Evolutionary conservation across 352 stramenopile genomes (phyloP).

Genomic region (Globisporangium viniferum): DNA sequence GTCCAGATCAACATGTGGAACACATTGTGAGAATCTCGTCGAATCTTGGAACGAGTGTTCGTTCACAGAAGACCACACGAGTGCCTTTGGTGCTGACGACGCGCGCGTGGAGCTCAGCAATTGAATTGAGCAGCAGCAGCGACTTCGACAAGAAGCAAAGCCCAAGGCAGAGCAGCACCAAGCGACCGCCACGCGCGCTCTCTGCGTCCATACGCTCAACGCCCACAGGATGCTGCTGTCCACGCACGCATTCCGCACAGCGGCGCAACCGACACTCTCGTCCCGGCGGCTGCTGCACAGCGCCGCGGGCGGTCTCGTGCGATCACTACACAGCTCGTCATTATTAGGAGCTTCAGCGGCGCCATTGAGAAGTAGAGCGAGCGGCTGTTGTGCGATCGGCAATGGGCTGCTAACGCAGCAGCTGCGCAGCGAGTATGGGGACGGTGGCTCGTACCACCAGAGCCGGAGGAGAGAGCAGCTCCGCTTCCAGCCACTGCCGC

Average conservation of each 20-base stretch:
- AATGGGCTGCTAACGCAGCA: constrained; percentile 6
- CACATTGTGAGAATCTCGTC: neutral
- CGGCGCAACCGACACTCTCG: constrained; percentile 6
- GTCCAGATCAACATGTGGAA: neutral
- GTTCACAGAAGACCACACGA: constrained; percentile 5
- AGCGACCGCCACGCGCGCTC: neutral
- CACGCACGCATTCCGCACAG: constrained; percentile 18
- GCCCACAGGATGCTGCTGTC: constrained; percentile 22
- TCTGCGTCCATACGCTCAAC: neutral
- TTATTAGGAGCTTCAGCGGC: neutral
- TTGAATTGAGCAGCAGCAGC: neutral
- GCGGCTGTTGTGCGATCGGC: constrained; percentile 3
- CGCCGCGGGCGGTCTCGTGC: neutral
- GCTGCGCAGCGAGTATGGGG: constrained; percentile 4
- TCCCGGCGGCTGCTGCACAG: constrained; percentile 14
- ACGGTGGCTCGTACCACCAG: neutral
- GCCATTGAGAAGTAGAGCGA: neutral
- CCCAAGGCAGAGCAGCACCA: neutral
- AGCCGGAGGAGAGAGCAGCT: constrained; percentile 12
- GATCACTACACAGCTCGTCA: neutral
- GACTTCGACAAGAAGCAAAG: neutral
- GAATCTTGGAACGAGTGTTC: constrained; percentile 2
- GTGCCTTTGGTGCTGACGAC: constrained; percentile 4
- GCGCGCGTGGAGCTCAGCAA: neutral
- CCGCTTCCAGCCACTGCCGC: neutral